phyloP scores from a whole-genome alignment of 192 early-diverging fungal genomes.

The Fimicolochytrium jonesii region DNA sequence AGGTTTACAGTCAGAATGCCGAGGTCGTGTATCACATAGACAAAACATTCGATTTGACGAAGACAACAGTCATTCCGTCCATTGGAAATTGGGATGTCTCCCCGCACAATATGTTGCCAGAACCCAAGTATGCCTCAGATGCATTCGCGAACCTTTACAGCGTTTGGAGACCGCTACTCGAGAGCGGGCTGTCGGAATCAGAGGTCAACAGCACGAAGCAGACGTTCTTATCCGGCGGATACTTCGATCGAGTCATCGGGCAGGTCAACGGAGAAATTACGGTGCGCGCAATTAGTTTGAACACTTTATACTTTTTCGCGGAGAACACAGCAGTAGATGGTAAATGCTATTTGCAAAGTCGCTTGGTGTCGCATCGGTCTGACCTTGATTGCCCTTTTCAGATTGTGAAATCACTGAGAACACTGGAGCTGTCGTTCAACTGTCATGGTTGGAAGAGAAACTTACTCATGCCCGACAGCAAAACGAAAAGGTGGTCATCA shows the following conservation, averaged over 20 bases:
- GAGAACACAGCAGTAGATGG: slow-evolving; percentile 23
- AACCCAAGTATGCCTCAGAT: slow-evolving; percentile 1
- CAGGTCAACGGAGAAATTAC: background rate
- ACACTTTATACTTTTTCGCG: slow-evolving; percentile 33
- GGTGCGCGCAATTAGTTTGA: slow-evolving; percentile 23
- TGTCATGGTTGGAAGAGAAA: slow-evolving; percentile 33
- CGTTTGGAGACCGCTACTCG: slow-evolving; percentile 36
- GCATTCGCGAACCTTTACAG: slow-evolving; percentile 22
- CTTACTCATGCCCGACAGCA: slow-evolving; percentile 14
- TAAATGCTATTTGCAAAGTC: too few relatives aligned
- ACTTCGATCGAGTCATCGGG: slow-evolving; percentile 24
- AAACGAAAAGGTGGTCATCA: slow-evolving; percentile 27
- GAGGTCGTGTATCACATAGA: slow-evolving; percentile 23
- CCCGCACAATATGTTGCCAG: slow-evolving; percentile 26
- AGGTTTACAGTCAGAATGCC: slow-evolving; percentile 27
- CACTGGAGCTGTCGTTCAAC: slow-evolving; percentile 33
- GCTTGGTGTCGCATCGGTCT: too few relatives aligned
- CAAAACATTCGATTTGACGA: slow-evolving; percentile 26
- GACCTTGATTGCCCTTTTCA: too few relatives aligned
- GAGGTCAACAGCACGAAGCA: slow-evolving; percentile 11
- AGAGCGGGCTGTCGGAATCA: background rate
- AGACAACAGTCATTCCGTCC: slow-evolving; percentile 30
- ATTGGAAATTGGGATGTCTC: slow-evolving; percentile 51
- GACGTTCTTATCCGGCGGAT: slow-evolving; percentile 37
- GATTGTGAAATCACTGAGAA: too few relatives aligned